These are phyloP conservation scores for Omphalotus guepiniiformis DNA, from an alignment of 768 basidiomycete species.

Conservation along the genomic window DNA sequence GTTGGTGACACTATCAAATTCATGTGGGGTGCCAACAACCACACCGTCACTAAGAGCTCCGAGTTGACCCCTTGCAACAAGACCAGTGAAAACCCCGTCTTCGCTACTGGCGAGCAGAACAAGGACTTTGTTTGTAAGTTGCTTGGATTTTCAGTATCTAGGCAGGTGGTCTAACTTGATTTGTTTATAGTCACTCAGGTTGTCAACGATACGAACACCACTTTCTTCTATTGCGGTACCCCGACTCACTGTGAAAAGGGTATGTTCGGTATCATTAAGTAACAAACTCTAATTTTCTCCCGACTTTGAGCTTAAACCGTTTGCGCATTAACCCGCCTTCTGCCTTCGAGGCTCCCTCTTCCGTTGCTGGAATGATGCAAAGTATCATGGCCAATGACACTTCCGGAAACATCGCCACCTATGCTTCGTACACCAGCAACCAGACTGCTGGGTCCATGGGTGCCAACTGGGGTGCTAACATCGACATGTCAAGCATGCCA, in stretches of 20 bases:
- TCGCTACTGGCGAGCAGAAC: conserved; percentile 64
- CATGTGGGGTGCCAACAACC: conserved; percentile 74
- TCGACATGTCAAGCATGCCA: conserved; percentile 54
- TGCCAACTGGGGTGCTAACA: conserved; percentile 56
- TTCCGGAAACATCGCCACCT: conserved; percentile 49
- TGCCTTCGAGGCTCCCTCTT: conserved; percentile 38
- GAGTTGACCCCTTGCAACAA: conserved; percentile 70
- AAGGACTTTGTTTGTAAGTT: conserved; percentile 57
- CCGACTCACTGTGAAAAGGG: conserved; percentile 74
- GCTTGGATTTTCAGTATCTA: too few species aligned
- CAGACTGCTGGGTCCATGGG: conserved; percentile 48
- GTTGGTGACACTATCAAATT: conserved; percentile 75
- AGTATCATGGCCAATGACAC: conserved; percentile 45
- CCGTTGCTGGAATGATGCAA: conserved; percentile 52
- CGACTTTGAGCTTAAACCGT: conserved; percentile 8
- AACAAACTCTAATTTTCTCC: background rate
- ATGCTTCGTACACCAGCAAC: conserved; percentile 46
- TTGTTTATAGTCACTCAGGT: conserved; percentile 52
- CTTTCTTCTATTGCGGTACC: conserved; percentile 71
- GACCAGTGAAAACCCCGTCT: conserved; percentile 44
- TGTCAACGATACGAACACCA: conserved; percentile 70
- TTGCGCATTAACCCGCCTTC: conserved; percentile 52
- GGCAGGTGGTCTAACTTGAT: too few species aligned
- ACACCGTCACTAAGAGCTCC: conserved; percentile 82
- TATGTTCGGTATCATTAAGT: conserved; percentile 78